phyloP scores from a whole-genome alignment of 768 basidiomycete genomes.

The Porpolomopsis calyptriformis region DNA sequence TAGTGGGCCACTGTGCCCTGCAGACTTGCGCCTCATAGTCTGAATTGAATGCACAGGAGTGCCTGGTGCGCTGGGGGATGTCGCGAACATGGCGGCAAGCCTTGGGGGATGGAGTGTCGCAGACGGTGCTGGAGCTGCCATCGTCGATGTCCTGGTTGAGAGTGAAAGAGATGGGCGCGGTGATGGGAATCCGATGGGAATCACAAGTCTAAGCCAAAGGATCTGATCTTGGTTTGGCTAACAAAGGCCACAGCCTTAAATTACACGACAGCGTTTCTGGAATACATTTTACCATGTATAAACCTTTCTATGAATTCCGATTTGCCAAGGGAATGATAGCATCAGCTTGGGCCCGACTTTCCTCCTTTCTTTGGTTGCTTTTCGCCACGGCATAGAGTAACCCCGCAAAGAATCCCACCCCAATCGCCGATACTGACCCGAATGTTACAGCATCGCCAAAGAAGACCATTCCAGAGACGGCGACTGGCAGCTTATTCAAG shows the following conservation, averaged over 20 bases:
- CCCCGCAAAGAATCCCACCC: slow-evolving; percentile 85
- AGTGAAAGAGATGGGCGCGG: neutral
- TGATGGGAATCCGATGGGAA: slow-evolving; percentile 4
- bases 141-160: slow-evolving; percentile 19
- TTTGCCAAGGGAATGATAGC: slow-evolving; percentile 53
- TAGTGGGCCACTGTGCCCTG: slow-evolving; percentile 81
- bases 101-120: slow-evolving; percentile 58
- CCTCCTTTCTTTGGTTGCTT: slow-evolving; percentile 79
- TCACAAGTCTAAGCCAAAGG: too few relatives aligned
- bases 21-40: slow-evolving; percentile 82
- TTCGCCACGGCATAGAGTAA: slow-evolving; percentile 90
- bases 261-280: too few relatives aligned
- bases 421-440: slow-evolving; percentile 81
- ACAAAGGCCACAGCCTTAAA: too few relatives aligned
- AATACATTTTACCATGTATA: too few relatives aligned
- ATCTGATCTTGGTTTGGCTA: too few relatives aligned
- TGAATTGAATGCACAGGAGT: slow-evolving; percentile 87
- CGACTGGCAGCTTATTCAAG: slow-evolving; percentile 94
- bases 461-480: slow-evolving; percentile 97
- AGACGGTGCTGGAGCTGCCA: slow-evolving; percentile 23
- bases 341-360: slow-evolving; percentile 41
- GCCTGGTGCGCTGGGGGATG: slow-evolving; percentile 66
- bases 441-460: slow-evolving; percentile 85
- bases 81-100: slow-evolving; percentile 60
- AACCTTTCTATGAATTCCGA: slow-evolving; percentile 33